Evolutionary conservation across 2,329 filamentous ascomycete species (phyloP).

Genomic region (Pseudocercospora crystallina): DNA sequence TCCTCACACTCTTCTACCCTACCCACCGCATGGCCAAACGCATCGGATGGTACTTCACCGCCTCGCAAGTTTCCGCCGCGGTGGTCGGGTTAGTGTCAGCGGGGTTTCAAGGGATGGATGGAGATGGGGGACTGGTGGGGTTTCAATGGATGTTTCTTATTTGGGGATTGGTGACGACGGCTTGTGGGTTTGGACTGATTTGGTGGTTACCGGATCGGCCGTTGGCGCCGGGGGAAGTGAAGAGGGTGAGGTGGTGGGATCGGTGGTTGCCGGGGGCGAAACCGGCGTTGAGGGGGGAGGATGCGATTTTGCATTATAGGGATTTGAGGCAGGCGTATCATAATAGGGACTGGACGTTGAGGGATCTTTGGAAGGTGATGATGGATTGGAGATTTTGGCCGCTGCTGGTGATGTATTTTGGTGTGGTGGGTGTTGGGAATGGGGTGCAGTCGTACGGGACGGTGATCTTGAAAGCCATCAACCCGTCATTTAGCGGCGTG

Average conservation of each 20-base stretch:
- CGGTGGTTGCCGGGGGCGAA: constrained; percentile 67
- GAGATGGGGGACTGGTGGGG: constrained; percentile 70
- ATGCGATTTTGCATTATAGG: constrained; percentile 78
- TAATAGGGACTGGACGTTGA: constrained; percentile 67
- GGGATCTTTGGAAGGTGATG: constrained; percentile 68
- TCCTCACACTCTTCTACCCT: constrained; percentile 87
- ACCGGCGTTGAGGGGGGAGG: constrained; percentile 72
- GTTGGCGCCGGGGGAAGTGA: constrained; percentile 65
- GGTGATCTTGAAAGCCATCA: constrained; percentile 79
- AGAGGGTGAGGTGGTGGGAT: constrained; percentile 52
- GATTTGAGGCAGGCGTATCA: constrained; percentile 81
- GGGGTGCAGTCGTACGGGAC: constrained; percentile 86
- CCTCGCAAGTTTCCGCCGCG: constrained; percentile 82
- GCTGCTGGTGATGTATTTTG: constrained; percentile 87
- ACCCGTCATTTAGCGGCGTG: constrained; percentile 69
- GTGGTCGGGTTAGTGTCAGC: constrained; percentile 88
- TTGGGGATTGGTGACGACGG: constrained; percentile 73
- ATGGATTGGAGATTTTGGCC: constrained; percentile 89
- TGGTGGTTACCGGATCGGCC: constrained; percentile 93
- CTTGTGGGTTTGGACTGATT: constrained; percentile 70
- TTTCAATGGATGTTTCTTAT: constrained; percentile 93
- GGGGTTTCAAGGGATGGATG: constrained; percentile 90
- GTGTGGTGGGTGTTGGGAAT: constrained; percentile 88
- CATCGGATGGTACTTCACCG: constrained; percentile 87
- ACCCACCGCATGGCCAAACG: constrained; percentile 82